Conservation (phyloP, 2,329 filamentous ascomycete genomes). For the Pseudocercospora cruenta region DNA sequence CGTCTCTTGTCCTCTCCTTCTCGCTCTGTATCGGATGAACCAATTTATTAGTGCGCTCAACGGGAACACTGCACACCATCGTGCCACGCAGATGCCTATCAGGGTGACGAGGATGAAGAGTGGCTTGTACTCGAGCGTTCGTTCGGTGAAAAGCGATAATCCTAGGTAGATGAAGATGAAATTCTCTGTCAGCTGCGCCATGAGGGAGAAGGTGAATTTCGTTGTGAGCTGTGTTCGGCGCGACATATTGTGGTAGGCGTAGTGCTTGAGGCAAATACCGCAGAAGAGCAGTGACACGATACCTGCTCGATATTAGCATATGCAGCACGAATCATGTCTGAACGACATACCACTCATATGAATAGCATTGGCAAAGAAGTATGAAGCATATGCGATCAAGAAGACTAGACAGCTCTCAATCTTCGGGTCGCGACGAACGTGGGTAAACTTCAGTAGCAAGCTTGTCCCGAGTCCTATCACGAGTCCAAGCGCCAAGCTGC, state of each 20-base stretch:
- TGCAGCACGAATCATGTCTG: neutral
- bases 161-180: slow-evolving; percentile 99
- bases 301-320: slow-evolving; percentile 55
- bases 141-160: slow-evolving; percentile 90
- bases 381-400: slow-evolving; percentile 91
- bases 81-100: slow-evolving; percentile 84
- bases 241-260: slow-evolving; percentile 99
- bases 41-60: slow-evolving; percentile 88
- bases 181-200: slow-evolving; percentile 94
- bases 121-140: slow-evolving; percentile 85
- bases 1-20: slow-evolving; percentile 69
- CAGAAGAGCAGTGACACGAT: slow-evolving; percentile 97
- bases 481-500: slow-evolving; percentile 86
- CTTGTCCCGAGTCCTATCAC: slow-evolving; percentile 85
- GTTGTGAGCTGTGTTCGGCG: slow-evolving; percentile 94
- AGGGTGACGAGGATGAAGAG: slow-evolving; percentile 93
- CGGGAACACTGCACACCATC: slow-evolving; percentile 94
- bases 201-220: slow-evolving; percentile 94
- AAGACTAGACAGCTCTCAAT: slow-evolving; percentile 95
- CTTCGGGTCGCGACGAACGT: slow-evolving; percentile 88
- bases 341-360: slow-evolving; percentile 82
- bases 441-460: slow-evolving; percentile 89
- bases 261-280: slow-evolving; percentile 97
- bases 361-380: slow-evolving; percentile 96
- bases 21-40: slow-evolving; percentile 84